A percentile compares a stretch with the other conserved stretches of the same genome.
These are phyloP conservation scores for Theobroma cacao DNA, from an alignment of 345 rosid species.

Conservation along the genomic window DNA sequence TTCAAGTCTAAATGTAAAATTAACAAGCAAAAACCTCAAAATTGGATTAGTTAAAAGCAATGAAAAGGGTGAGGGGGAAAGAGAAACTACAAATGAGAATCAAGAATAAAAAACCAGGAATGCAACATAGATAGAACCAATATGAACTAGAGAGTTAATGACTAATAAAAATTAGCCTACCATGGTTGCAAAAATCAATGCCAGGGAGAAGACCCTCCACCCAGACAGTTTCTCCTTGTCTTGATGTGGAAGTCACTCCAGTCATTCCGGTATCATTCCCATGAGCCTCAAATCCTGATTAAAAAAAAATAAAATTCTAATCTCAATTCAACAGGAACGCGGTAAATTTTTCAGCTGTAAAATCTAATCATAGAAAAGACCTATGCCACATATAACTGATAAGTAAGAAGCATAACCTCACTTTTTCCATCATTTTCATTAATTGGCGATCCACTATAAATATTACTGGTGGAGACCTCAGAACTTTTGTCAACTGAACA, in stretches of 20 bases:
- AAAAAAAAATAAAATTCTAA: constrained; percentile 7
- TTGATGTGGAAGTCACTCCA: constrained; percentile 32
- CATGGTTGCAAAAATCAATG: constrained; percentile 97
- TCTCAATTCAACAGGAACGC: constrained; percentile 15
- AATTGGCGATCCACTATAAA: constrained; percentile 14
- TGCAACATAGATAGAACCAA: neutral
- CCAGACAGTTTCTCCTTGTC: constrained; percentile 69
- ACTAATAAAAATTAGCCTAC: constrained; percentile 38
- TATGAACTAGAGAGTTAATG: neutral
- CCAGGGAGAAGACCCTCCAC: constrained; percentile 98
- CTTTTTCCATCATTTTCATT: constrained; percentile 29
- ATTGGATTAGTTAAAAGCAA: no score
- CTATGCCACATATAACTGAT: neutral
- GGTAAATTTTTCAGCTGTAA: constrained; percentile 4
- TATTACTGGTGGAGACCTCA: constrained; percentile 19
- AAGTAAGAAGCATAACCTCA: constrained; percentile 26
- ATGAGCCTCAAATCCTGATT: constrained; percentile 29
- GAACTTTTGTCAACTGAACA: constrained; percentile 10
- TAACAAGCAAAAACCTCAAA: neutral
- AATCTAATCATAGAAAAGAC: neutral
- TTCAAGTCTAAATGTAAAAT: constrained; percentile 46
- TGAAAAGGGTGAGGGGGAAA: no score
- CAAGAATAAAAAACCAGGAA: neutral
- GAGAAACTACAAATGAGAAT: no score
- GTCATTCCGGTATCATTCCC: constrained; percentile 23